These are phyloP conservation scores for Coemansia sp. DNA, from an alignment of 192 early-diverging fungal species.

Conservation along the genomic window DNA sequence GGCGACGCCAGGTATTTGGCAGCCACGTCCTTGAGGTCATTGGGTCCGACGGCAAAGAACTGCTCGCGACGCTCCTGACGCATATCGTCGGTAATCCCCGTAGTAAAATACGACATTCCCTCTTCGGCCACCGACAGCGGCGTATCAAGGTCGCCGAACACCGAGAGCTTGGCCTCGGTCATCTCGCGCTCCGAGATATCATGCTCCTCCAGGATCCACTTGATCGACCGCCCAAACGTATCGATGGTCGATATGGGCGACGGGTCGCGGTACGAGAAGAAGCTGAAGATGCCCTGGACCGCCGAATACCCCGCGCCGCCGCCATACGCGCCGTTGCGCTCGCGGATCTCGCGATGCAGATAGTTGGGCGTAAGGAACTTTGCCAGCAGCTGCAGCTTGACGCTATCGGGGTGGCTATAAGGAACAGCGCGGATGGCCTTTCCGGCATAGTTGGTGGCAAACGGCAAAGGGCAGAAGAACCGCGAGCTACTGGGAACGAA, in stretches of 20 bases:
- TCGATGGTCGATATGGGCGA: constrained; percentile 67
- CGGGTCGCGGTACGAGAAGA: constrained; percentile 94
- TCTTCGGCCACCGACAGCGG: constrained; percentile 82
- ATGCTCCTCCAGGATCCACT: constrained; percentile 61
- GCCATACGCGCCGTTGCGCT: constrained; percentile 96
- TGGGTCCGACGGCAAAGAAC: constrained; percentile 65
- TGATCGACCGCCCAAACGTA: constrained; percentile 61
- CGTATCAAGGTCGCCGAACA: constrained; percentile 81
- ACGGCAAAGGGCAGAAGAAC: constrained; percentile 79
- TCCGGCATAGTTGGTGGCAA: constrained; percentile 81
- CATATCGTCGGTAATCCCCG: constrained; percentile 81
- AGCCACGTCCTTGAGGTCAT: constrained; percentile 71
- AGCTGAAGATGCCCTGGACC: constrained; percentile 74
- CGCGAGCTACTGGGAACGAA: constrained; percentile 53
- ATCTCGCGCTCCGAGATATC: constrained; percentile 61
- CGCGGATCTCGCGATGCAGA: constrained; percentile 95
- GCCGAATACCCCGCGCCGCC: constrained; percentile 79
- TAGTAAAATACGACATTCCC: constrained; percentile 75
- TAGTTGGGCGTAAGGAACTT: constrained; percentile 81
- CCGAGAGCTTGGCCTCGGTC: constrained; percentile 86
- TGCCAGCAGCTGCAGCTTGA: constrained; percentile 73
- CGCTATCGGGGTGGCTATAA: constrained; percentile 77
- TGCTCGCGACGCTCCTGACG: constrained; percentile 78
- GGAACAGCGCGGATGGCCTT: constrained; percentile 74
- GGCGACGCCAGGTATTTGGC: constrained; percentile 56